phyloP scores from a whole-genome alignment of 495 filamentous ascomycete species.

The Penicillium nucicola region DNA sequence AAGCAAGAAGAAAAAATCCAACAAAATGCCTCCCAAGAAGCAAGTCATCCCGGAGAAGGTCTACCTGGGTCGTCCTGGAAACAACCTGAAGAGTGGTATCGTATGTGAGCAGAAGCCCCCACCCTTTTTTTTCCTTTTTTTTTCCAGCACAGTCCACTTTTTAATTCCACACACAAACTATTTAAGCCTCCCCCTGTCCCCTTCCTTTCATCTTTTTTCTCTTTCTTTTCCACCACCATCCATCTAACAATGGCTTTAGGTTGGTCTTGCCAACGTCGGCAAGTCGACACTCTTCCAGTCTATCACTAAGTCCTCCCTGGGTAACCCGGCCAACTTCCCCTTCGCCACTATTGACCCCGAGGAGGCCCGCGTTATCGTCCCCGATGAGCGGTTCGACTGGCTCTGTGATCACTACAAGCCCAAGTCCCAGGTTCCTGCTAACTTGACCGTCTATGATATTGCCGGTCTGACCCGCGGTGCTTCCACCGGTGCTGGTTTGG shows the following conservation, averaged over 20 bases:
- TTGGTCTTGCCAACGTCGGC: slow-evolving; percentile 98
- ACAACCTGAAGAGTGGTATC: slow-evolving; percentile 99
- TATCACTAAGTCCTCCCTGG: slow-evolving; percentile 95
- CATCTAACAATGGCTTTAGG: slow-evolving; percentile 51
- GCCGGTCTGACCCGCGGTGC: slow-evolving; percentile 95
- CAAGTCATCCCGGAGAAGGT: slow-evolving; percentile 53
- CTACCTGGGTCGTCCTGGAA: slow-evolving; percentile 87
- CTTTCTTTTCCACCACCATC: slow-evolving; percentile 13
- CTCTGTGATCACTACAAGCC: slow-evolving; percentile 94
- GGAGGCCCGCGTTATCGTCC: slow-evolving; percentile 96
- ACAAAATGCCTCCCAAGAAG: slow-evolving; percentile 57
- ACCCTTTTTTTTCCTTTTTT: slow-evolving; percentile 31
- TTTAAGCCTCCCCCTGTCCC: slow-evolving; percentile 23
- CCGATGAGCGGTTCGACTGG: slow-evolving; percentile 95
- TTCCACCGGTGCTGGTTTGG: slow-evolving; percentile 94
- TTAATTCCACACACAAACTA: slow-evolving; percentile 30
- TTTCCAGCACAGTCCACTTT: slow-evolving; percentile 38
- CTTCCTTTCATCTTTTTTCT: slow-evolving; percentile 16
- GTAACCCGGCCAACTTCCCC: slow-evolving; percentile 99
- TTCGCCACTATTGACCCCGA: slow-evolving; percentile 99
- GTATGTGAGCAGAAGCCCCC: slow-evolving; percentile 64
- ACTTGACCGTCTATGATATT: slow-evolving; percentile 98
- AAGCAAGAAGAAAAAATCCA: slow-evolving; percentile 45
- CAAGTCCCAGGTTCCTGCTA: slow-evolving; percentile 92
- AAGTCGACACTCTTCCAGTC: slow-evolving; percentile 99